Evolutionary conservation across 1,139 yeast species (phyloP).

Genomic region (Zhuliangozyma parablackwelliae): DNA sequence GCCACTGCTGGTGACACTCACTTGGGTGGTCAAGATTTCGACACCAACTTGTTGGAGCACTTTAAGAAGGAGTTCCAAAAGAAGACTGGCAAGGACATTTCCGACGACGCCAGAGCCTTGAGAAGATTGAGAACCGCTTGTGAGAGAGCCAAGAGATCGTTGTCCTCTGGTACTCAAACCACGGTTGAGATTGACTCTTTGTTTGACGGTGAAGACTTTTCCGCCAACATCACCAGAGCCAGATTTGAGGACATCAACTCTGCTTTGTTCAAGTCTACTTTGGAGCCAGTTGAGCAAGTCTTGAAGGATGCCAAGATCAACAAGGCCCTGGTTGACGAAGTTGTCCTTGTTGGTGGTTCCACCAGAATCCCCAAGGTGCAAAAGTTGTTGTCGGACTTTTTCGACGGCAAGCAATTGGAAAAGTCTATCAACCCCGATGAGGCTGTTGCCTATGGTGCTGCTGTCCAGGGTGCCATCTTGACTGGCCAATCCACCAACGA

Average conservation of each 20-base stretch:
- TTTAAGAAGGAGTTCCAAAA: slow-evolving; percentile 94
- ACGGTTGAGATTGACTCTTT: slow-evolving; percentile 96
- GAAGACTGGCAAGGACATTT: slow-evolving; percentile 92
- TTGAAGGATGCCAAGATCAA: slow-evolving; percentile 90
- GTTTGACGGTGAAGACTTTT: slow-evolving; percentile 95
- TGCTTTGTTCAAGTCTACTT: slow-evolving; percentile 91
- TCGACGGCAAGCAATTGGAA: slow-evolving; percentile 96
- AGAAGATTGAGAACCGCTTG: slow-evolving; percentile 99
- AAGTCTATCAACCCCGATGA: slow-evolving; percentile 98
- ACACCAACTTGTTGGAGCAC: slow-evolving; percentile 91
- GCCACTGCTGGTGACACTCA: slow-evolving; percentile 99
- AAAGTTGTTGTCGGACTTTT: slow-evolving; percentile 95
- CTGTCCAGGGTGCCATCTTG: slow-evolving; percentile 98
- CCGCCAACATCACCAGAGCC: slow-evolving; percentile 96
- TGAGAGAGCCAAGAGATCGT: slow-evolving; percentile 99
- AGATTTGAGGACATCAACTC: slow-evolving; percentile 98
- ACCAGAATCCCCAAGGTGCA: slow-evolving; percentile 99
- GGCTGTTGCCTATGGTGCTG: slow-evolving; percentile 99
- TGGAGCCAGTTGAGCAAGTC: slow-evolving; percentile 98
- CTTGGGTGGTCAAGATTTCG: slow-evolving; percentile 99
- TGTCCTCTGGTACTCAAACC: slow-evolving; percentile 94
- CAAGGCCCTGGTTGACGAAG: slow-evolving; percentile 88
- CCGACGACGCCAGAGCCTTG: slow-evolving; percentile 91
- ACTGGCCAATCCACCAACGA: slow-evolving; percentile 97
- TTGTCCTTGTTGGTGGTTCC: slow-evolving; percentile 99